A percentile compares a stretch with the other conserved stretches of the same genome.
phyloP scores from a whole-genome alignment of 2,329 filamentous ascomycete genomes.

The Tolypocladium sp. region DNA sequence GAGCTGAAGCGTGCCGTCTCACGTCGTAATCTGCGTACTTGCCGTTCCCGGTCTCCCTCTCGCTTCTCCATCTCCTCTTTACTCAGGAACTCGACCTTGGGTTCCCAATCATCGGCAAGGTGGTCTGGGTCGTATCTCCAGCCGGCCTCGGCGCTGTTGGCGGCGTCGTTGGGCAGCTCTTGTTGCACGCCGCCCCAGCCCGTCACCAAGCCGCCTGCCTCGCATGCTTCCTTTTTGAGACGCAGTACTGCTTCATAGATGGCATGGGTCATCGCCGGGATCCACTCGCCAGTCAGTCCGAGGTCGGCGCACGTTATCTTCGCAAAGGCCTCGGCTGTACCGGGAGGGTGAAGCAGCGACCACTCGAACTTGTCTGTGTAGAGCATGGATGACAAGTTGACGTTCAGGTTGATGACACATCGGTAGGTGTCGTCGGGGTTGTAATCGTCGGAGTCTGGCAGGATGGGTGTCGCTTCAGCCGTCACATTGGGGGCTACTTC shows the following conservation, averaged over 20 bases:
- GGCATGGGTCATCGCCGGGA: slow-evolving; percentile 86
- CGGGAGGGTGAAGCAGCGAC: slow-evolving; percentile 86
- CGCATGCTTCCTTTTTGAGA: slow-evolving; percentile 92
- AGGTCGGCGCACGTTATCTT: slow-evolving; percentile 89
- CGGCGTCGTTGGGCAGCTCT: slow-evolving; percentile 84
- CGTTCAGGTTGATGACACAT: slow-evolving; percentile 82
- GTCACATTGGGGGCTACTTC: slow-evolving; percentile 53
- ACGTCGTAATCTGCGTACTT: slow-evolving; percentile 75
- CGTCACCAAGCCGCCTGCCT: slow-evolving; percentile 77
- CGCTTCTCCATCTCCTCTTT: slow-evolving; percentile 98
- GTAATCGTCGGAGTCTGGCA: slow-evolving; percentile 57
- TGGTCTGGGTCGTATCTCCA: slow-evolving; percentile 95
- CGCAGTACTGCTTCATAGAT: slow-evolving; percentile 93
- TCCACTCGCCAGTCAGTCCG: slow-evolving; percentile 84
- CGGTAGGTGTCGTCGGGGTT: slow-evolving; percentile 93
- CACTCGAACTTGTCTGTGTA: slow-evolving; percentile 98
- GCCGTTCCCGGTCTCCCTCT: slow-evolving; percentile 86
- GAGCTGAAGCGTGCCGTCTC: slow-evolving; percentile 91
- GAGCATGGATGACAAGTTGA: slow-evolving; percentile 83
- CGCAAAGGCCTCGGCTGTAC: slow-evolving; percentile 86
- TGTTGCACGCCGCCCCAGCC: slow-evolving; percentile 50
- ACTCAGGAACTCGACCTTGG: slow-evolving; percentile 69
- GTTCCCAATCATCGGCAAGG: slow-evolving; percentile 75
- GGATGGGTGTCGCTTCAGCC: slow-evolving; percentile 57
- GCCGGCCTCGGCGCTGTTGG: slow-evolving; percentile 71